phyloP scores from a whole-genome alignment of 768 basidiomycete species.

The Lepiota venenata region DNA sequence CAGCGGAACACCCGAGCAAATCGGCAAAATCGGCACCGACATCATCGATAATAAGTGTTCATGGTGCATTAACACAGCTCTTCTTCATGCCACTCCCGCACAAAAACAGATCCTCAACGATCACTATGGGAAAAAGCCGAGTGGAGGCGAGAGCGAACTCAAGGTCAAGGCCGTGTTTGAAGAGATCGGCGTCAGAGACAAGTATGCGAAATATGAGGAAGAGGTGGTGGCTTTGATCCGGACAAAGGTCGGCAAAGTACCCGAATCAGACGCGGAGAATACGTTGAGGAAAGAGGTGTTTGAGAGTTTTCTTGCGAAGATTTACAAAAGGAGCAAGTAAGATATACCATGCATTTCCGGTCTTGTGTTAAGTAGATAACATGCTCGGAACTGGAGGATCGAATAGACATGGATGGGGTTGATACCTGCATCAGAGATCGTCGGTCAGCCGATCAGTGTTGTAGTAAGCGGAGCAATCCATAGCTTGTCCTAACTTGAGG shows the following conservation, averaged over 20 bases:
- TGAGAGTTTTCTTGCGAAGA: slow-evolving; percentile 84
- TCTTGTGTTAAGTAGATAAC: too few relatives aligned
- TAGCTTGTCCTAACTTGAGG: too few relatives aligned
- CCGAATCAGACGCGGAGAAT: slow-evolving; percentile 48
- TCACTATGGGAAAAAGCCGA: slow-evolving; percentile 49
- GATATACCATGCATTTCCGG: too few relatives aligned
- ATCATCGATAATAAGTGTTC: slow-evolving; percentile 99
- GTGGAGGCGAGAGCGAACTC: slow-evolving; percentile 45
- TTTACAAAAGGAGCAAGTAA: slow-evolving; percentile 63
- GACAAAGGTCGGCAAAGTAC: slow-evolving; percentile 67
- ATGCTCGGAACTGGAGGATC: too few relatives aligned
- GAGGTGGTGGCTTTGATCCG: slow-evolving; percentile 63
- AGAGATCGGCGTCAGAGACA: slow-evolving; percentile 57
- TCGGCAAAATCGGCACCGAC: slow-evolving; percentile 97
- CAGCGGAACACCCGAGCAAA: slow-evolving; percentile 82
- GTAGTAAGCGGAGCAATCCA: too few relatives aligned
- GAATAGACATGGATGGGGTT: too few relatives aligned
- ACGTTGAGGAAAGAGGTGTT: slow-evolving; percentile 67
- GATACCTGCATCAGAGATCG: too few relatives aligned
- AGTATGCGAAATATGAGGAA: slow-evolving; percentile 81
- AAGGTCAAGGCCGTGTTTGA: slow-evolving; percentile 62
- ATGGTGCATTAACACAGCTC: slow-evolving; percentile 91
- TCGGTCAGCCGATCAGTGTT: too few relatives aligned
- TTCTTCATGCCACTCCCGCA: slow-evolving; percentile 50
- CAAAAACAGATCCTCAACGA: slow-evolving; percentile 59